These are phyloP conservation scores for Marsdenia floribunda DNA, from an alignment of 257 asterid species.

Conservation along the genomic window DNA sequence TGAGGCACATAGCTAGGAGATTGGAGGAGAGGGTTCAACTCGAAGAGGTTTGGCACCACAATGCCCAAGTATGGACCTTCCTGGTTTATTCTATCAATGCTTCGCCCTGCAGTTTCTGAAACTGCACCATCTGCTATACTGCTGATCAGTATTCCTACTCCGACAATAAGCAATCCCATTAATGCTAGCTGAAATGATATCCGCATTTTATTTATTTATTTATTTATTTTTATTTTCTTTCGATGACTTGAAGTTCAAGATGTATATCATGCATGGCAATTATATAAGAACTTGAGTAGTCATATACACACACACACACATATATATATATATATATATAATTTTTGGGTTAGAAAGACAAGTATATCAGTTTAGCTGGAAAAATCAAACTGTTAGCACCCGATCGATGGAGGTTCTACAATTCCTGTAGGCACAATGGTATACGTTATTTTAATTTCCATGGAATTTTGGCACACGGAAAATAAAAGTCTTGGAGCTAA, in stretches of 20 bases:
- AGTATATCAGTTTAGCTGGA: no score
- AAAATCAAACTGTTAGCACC: no score
- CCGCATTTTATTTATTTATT: no score
- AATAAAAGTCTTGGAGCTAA: no score
- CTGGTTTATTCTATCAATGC: conserved; percentile 12
- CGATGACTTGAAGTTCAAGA: background rate
- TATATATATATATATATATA: no score
- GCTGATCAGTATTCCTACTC: background rate
- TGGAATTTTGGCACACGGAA: no score
- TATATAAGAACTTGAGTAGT: no score
- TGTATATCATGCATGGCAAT: background rate
- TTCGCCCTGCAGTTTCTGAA: conserved; percentile 4
- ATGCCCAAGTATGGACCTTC: conserved; percentile 24
- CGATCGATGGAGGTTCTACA: no score
- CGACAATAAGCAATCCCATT: conserved; percentile 6
- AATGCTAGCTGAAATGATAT: background rate
- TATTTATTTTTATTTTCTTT: background rate
- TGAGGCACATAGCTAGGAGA: conserved; percentile 20
- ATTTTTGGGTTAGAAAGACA: no score
- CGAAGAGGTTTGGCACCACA: conserved; percentile 21
- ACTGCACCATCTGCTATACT: conserved; percentile 10
- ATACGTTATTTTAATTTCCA: no score
- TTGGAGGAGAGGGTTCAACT: conserved; percentile 25
- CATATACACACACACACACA: no score
- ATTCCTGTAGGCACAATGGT: no score